Evolutionary conservation across 208 protist species (phyloP), one percentile per base, ranked within the genome.

Genomic region (Entamoeba histolytica): DNA sequence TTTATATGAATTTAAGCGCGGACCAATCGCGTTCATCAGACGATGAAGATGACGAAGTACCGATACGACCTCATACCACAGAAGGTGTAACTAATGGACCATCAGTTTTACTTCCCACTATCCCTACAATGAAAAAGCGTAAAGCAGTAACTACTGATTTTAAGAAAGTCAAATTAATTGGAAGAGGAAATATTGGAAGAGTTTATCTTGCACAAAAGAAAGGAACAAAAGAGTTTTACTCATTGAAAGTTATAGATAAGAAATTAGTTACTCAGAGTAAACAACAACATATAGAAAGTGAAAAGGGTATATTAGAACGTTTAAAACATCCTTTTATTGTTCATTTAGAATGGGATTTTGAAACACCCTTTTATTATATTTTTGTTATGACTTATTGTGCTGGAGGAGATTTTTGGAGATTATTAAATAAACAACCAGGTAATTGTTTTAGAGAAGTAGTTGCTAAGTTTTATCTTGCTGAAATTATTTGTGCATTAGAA

Each of bases 381-480:
- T 94, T 96, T 19, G 94, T 96, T 3, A 55, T 96, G 31, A 96
- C 96, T 49, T 97, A 96, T 91, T 94, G 97, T 91, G 96, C 96
- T 69, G 96, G 96, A 31, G 96, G 96, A 49, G 96, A 97, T 93
- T 69, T 96, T 4, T 96, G 95, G 28, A 92, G 73, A 47, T 94
- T 96, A n/a, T 49, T 96, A 4, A 95, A 96, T n/a, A 92, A 95
- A 91, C 69, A 91, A 39, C 14, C 14, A 17, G 91, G 92, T 35
- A 49, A 57, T 7, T n/a, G 73, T 35, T 94, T 94, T 12, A 15
- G 73, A n/a, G 57, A 91, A 12, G n/a, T 93, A 19, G 49, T 69
- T 51, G 93, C 51, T 28, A 4, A 19, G 39, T 93, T 96, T 14
- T 95, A 94, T 44, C 50, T 92, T 28, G 96, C 96, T 12, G 91